A percentile compares a stretch with the other conserved stretches of the same genome.
Conservation (phyloP, 805 yeast species). For the Myxozyma vanderwaltii region DNA sequence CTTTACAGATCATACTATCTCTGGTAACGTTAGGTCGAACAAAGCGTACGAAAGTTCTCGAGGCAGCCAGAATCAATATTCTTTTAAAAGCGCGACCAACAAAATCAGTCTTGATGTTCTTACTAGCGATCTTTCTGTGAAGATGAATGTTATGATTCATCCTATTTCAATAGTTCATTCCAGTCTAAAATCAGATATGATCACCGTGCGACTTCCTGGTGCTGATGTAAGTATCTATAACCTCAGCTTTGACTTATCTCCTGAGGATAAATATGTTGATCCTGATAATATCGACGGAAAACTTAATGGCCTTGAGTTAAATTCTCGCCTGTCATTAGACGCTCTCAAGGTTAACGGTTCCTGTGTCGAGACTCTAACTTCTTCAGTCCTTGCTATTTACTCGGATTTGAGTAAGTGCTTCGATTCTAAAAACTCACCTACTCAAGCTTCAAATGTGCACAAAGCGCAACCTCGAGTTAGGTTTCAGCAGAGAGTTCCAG, state of each 20-base stretch:
- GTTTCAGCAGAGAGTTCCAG: slow-evolving; percentile 1
- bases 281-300: background rate
- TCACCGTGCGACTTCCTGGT: slow-evolving; percentile 9
- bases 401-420: slow-evolving; percentile 2
- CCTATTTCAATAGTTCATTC: slow-evolving; percentile 5
- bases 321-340: background rate
- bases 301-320: background rate
- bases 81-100: slow-evolving; percentile 6
- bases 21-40: background rate
- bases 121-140: background rate
- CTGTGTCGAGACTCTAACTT: slow-evolving; percentile 1
- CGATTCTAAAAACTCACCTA: background rate
- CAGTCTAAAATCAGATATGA: slow-evolving; percentile 1
- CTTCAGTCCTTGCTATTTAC: slow-evolving; percentile 1
- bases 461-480: slow-evolving; percentile 10
- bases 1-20: background rate
- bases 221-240: slow-evolving; percentile 3
- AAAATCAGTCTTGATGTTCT: background rate
- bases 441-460: background rate
- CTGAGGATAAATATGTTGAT: slow-evolving; percentile 3
- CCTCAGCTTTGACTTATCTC: background rate
- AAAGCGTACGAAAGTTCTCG: background rate
- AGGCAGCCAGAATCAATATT: background rate
- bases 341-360: slow-evolving; percentile 9
- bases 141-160: background rate